These are phyloP conservation scores for Starmera quercuum DNA, from an alignment of 805 yeast species.

Conservation along the genomic window DNA sequence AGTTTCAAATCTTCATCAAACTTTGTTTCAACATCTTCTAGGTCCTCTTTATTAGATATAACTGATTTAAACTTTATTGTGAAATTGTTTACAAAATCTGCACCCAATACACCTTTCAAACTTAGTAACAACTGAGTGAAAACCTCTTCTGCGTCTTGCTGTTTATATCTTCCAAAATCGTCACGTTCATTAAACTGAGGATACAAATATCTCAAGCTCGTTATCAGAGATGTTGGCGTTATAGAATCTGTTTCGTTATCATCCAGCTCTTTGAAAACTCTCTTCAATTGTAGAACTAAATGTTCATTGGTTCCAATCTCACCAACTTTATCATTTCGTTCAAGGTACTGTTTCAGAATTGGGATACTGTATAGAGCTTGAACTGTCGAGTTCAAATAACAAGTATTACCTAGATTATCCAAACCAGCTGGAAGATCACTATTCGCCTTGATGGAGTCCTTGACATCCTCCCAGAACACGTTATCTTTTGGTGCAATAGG, in stretches of 20 bases:
- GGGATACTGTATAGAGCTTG: conserved; percentile 80
- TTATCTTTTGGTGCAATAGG: conserved; percentile 45
- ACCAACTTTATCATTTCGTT: conserved; percentile 35
- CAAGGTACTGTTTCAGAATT: conserved; percentile 59
- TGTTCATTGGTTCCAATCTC: conserved; percentile 28
- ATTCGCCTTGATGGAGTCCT: conserved; percentile 32
- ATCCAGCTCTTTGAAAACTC: conserved; percentile 32
- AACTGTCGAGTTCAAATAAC: conserved; percentile 83
- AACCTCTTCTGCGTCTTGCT: conserved; percentile 98
- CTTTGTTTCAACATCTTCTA: conserved; percentile 40
- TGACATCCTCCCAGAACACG: conserved; percentile 65
- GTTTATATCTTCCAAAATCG: conserved; percentile 67
- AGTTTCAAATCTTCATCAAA: conserved; percentile 61
- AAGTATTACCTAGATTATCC: conserved; percentile 92
- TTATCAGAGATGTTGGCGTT: conserved; percentile 62
- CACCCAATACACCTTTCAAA: conserved; percentile 40
- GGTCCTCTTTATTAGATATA: conserved; percentile 53
- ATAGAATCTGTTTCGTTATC: conserved; percentile 38
- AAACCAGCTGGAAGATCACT: conserved; percentile 70
- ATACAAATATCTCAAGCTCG: conserved; percentile 53
- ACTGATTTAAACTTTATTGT: conserved; percentile 56
- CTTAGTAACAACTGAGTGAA: conserved; percentile 67
- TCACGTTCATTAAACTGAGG: conserved; percentile 90
- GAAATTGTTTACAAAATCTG: conserved; percentile 47
- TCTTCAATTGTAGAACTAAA: conserved; percentile 40